These are phyloP conservation scores for Millerozyma miso DNA, from an alignment of 805 yeast species.

Conservation along the genomic window DNA sequence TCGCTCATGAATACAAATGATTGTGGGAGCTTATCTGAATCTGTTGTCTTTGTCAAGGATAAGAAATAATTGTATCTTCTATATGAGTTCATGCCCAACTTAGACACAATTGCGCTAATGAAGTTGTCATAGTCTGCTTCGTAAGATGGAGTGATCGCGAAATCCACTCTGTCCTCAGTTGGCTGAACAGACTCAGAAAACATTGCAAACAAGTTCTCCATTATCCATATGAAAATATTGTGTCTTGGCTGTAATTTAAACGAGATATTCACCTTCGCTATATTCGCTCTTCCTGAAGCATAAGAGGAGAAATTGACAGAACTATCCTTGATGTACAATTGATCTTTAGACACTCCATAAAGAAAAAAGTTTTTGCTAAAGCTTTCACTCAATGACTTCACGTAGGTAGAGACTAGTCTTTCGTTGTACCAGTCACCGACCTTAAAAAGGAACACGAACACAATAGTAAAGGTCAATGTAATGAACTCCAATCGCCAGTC, in stretches of 20 bases:
- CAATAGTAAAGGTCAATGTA: conserved; percentile 48
- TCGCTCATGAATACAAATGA: conserved; percentile 89
- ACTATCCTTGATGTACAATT: conserved; percentile 56
- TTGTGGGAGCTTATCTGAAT: conserved; percentile 63
- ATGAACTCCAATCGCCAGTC: conserved; percentile 75
- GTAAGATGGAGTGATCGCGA: conserved; percentile 55
- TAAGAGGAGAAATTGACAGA: conserved; percentile 63
- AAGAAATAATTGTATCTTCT: conserved; percentile 78
- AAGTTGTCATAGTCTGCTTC: conserved; percentile 59
- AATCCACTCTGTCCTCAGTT: conserved; percentile 54
- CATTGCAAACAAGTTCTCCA: conserved; percentile 59
- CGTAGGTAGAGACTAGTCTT: conserved; percentile 48
- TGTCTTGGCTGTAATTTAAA: conserved; percentile 75
- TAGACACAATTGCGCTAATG: conserved; percentile 80
- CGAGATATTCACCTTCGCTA: conserved; percentile 57
- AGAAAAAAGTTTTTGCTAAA: conserved; percentile 70
- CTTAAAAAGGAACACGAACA: conserved; percentile 48
- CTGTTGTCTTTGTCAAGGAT: conserved; percentile 79
- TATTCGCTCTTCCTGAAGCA: conserved; percentile 84
- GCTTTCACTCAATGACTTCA: conserved; percentile 46
- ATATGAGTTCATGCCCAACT: conserved; percentile 70
- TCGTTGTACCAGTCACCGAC: conserved; percentile 61
- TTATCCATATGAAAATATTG: conserved; percentile 61
- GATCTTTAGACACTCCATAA: conserved; percentile 55
- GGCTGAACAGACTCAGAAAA: conserved; percentile 53